Percentiles rank a stretch among this genome's conserved stretches.
These are phyloP conservation scores for Picea mariana DNA, from an alignment of 83 land plant genomes.

Conservation along the genomic window DNA sequence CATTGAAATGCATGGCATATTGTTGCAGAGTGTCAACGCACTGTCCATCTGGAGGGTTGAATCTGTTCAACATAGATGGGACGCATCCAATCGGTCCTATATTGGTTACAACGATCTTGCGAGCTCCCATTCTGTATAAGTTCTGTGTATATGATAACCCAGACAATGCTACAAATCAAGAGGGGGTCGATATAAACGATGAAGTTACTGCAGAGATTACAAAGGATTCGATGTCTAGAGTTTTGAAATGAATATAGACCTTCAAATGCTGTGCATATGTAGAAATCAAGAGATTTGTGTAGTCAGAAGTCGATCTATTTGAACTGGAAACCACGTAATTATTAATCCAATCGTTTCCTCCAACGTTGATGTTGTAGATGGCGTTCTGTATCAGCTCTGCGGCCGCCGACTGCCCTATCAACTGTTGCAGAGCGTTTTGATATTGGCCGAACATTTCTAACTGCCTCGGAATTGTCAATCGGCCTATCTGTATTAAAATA, in stretches of 20 bases:
- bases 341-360: slow-evolving; percentile 19
- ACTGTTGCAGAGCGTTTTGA: slow-evolving; percentile 1
- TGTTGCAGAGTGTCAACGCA: slow-evolving; percentile 30
- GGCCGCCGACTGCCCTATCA: slow-evolving; percentile 1
- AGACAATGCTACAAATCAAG: neutral
- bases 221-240: neutral
- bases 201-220: neutral
- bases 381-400: slow-evolving; percentile 15
- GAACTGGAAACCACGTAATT: neutral
- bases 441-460: slow-evolving; percentile 16
- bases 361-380: slow-evolving; percentile 8
- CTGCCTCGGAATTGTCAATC: slow-evolving; percentile 17
- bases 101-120: slow-evolving; percentile 30
- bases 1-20: slow-evolving; percentile 36
- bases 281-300: slow-evolving; percentile 2
- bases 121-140: slow-evolving; percentile 39
- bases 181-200: too few relatives aligned
- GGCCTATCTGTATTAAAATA: neutral
- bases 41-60: slow-evolving; percentile 25
- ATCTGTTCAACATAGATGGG: slow-evolving; percentile 37
- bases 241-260: neutral
- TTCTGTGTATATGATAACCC: slow-evolving; percentile 16
- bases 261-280: slow-evolving; percentile 1
- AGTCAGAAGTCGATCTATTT: neutral
- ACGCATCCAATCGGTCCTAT: slow-evolving; percentile 50